Evolutionary conservation across 768 basidiomycete species (phyloP).

Genomic region (Vararia minispora): DNA sequence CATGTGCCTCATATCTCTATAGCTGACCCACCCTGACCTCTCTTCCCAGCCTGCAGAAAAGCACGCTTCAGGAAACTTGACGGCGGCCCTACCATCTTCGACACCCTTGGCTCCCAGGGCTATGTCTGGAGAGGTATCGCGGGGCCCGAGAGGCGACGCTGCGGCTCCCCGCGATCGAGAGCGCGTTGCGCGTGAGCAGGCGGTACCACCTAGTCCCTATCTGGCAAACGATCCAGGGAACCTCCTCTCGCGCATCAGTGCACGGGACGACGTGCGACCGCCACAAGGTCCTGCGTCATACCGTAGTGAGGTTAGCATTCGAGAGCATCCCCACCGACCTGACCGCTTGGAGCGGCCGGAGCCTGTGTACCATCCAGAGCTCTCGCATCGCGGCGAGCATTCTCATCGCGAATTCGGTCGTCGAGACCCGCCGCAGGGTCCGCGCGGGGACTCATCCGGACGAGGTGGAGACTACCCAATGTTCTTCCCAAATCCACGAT

Average conservation of each 20-base stretch:
- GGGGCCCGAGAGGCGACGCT: constrained; percentile 30
- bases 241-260: constrained; percentile 49
- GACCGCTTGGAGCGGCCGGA: too few species aligned
- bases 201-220: constrained; percentile 3
- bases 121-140: constrained; percentile 40
- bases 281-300: constrained; percentile 7
- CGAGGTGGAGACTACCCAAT: too few species aligned
- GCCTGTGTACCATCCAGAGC: too few species aligned
- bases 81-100: constrained; percentile 32
- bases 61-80: constrained; percentile 41
- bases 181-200: constrained; percentile 23
- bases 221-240: constrained; percentile 18
- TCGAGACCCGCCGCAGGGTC: too few species aligned
- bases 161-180: constrained; percentile 32
- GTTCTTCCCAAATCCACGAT: too few species aligned
- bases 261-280: constrained; percentile 37
- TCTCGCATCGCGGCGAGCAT: too few species aligned
- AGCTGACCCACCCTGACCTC: not conserved
- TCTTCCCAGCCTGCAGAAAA: constrained; percentile 37
- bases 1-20: not conserved
- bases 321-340: too few species aligned
- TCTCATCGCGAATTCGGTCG: too few species aligned
- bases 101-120: constrained; percentile 65
- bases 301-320: too few species aligned
- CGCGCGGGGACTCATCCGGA: too few species aligned